Evolutionary conservation across 2,329 filamentous ascomycete species (phyloP), one percentile per base, ranked within the genome.

Genomic region (Penicillium carneum): DNA sequence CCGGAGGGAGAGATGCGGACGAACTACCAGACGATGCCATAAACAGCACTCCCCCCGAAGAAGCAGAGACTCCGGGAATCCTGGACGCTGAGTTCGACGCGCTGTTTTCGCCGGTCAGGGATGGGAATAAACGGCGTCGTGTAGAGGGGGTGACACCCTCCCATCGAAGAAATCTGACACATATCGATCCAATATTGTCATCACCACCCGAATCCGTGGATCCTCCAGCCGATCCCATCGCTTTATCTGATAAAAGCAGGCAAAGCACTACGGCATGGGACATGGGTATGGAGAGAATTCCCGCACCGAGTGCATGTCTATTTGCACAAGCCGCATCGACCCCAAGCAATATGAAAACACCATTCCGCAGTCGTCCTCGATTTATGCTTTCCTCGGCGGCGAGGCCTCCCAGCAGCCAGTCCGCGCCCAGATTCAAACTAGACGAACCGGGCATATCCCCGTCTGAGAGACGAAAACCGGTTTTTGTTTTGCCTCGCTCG

Each of bases 401-500:
- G 23, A 65, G 67, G 26, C 61, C 65, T 9, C 63, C 65, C 4
- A 70, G 61, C 45, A 72, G 41, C 23, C 69, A 66, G 48, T 33
- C 62, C 14, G 20, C 57, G 14, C 60, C 59, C 20, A 34, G 59
- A 51, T 58, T 61, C 4, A 63, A 69, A 16, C 43, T 57, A 36
- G 43, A 61, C 49, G 62, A 69, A n/a, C 61, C 61, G 14, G 43
- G 54, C 2, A 36, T 63, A 12, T 66, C 68, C 4, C 60, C 63
- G 1, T 63, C 63, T 4, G 62, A 68, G 43, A 67, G 66, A 51
- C 71, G 69, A 23, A 79, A 76, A 60, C 76, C 76, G 3, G 61
- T 64, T 9, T 80, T 80, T 55, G 69, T 79, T 11, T 64, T 80
- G 3, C 78, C 78, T 3, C 71, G 71, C 38, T 77, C 75, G 0